Evolutionary conservation across 495 filamentous ascomycete species (phyloP), one percentile per base, ranked within the genome.

Genomic region (Xylaria castorea): DNA sequence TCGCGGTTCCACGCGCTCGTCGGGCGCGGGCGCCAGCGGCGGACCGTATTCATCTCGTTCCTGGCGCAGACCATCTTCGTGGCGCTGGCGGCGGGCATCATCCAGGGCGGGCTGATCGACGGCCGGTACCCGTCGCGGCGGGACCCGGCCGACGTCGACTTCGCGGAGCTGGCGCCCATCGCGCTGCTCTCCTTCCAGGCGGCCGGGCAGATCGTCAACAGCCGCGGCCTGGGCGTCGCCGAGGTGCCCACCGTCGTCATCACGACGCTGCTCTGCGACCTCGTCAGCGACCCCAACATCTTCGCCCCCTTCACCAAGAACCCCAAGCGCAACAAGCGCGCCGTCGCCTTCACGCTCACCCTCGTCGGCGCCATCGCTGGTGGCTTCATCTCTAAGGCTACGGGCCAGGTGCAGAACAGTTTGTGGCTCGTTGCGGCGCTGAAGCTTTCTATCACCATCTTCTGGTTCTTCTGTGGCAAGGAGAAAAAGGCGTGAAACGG

Each of bases 181-280:
- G 90, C 83, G 1, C 81, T 94, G 40, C 80, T 94, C 68, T 90
- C 90, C 3, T 92, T 93, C 78, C 91, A 94, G 78, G 89, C 88
- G 42, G 90, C 89, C 18, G 91, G 91, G 1, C 89, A 91, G 75
- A 93, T 93, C 74, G 87, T 90, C 6, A 88, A 87, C 66, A 89
- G 85, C 73, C 84, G 92, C 7, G 77, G 88, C 16, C 79, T 94
- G 58, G 89, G 89, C 1, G 88, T 89, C 73, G 87, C 87, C 70
- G 91, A 93, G 79, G 87, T 94, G 51, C 92, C 92, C 16, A 91
- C 90, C 1, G 91, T 91, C 38, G 92, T 94, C 14, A 79, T 93
- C 75, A 94, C 92, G 5, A 91, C 86, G 68, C 84, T 93, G 27
- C 89, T 93, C 71, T 91, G 89, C 75, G 91, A 93, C 74, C 79